phyloP scores from a whole-genome alignment of 805 yeast genomes.

The Kuraishia molischiana region DNA sequence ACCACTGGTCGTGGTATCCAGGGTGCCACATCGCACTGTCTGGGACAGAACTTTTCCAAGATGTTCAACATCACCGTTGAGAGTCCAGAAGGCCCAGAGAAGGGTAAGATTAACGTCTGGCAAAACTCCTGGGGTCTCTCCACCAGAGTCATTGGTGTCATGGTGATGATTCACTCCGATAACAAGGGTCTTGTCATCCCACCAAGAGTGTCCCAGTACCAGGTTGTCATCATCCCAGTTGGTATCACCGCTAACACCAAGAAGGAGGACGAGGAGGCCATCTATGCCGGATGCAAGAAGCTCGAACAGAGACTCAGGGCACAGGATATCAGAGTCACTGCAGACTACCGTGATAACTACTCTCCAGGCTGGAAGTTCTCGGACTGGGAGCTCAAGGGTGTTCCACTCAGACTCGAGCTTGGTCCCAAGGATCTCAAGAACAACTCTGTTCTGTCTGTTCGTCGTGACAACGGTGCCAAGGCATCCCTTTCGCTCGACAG shows the following conservation, averaged over 20 bases:
- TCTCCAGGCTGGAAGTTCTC: constrained; percentile 99
- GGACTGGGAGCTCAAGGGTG: constrained; percentile 94
- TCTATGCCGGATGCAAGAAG: constrained; percentile 59
- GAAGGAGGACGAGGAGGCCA: constrained; percentile 60
- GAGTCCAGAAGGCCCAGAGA: constrained; percentile 83
- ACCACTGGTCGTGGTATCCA: constrained; percentile 99
- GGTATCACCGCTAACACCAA: constrained; percentile 87
- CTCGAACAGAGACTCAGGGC: constrained; percentile 53
- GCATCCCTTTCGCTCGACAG: constrained; percentile 53
- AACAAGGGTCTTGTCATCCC: constrained; percentile 97
- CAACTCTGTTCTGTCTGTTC: constrained; percentile 74
- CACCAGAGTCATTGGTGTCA: constrained; percentile 97
- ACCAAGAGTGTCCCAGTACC: constrained; percentile 90
- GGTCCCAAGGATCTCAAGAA: constrained; percentile 93
- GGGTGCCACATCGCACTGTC: constrained; percentile 97
- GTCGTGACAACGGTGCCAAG: constrained; percentile 87
- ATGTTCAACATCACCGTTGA: constrained; percentile 96
- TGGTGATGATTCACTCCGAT: constrained; percentile 98
- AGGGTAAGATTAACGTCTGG: constrained; percentile 80
- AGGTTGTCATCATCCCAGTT: constrained; percentile 89
- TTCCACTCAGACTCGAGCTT: constrained; percentile 85
- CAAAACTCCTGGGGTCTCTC: constrained; percentile 99
- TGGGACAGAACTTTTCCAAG: constrained; percentile 97
- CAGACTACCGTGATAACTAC: constrained; percentile 90
- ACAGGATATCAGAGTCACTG: constrained; percentile 63